Conservation (phyloP, 2,329 filamentous ascomycete species). For the Verticillium nonalfalfae region DNA sequence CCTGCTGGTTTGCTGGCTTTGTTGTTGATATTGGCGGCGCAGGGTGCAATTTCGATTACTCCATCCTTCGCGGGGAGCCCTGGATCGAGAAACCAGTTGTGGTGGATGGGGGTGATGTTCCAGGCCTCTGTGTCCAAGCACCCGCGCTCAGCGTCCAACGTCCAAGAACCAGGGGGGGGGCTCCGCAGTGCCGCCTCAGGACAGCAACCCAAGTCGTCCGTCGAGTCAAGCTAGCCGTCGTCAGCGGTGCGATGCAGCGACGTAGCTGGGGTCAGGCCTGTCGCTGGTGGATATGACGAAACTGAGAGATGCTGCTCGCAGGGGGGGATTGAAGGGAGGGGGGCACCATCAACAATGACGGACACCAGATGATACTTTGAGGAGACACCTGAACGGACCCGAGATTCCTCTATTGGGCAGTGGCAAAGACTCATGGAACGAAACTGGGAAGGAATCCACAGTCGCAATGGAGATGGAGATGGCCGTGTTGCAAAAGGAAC, state of each 20-base stretch:
- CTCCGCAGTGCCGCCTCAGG: background rate
- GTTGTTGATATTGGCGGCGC: background rate
- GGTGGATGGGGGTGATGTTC: background rate
- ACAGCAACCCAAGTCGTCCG: background rate
- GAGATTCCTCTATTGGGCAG: too few relatives aligned
- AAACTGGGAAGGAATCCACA: too few relatives aligned
- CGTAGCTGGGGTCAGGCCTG: background rate
- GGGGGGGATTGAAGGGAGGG: background rate
- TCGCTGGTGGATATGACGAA: background rate
- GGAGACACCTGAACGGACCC: background rate
- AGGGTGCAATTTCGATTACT: conserved; percentile 2
- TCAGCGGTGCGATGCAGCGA: background rate
- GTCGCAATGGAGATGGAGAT: too few relatives aligned
- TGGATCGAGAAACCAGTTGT: background rate
- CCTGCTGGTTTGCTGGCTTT: background rate
- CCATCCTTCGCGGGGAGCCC: conserved; percentile 1
- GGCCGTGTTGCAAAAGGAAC: too few relatives aligned
- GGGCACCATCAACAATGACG: background rate
- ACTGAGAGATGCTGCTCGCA: background rate
- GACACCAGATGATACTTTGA: background rate
- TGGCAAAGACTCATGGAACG: too few relatives aligned
- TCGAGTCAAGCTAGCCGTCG: background rate
- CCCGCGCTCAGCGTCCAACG: background rate
- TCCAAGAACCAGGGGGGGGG: background rate
- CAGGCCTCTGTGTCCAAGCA: background rate